Base-by-base conservation (phyloP, 2,329 filamentous ascomycete genomes). In the Alternaria alternata region DNA sequence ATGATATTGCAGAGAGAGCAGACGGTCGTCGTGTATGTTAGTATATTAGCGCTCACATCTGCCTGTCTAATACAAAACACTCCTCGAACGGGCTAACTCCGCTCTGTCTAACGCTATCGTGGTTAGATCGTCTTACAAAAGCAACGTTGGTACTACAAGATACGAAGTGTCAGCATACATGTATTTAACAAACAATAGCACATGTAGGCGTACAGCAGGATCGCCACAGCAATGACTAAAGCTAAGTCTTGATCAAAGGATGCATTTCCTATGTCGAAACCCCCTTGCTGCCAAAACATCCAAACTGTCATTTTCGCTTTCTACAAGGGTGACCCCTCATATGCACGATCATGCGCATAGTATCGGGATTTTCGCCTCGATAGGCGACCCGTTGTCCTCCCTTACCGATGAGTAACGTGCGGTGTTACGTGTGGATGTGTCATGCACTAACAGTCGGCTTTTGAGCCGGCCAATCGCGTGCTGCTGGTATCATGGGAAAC, bases 271-370 rank as follows among this genome's bases (percentile, higher is more conserved):
- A 28, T 11, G 39, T 46, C 14, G 20, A 34, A 24, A 12, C 3
- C 9, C 51, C 18, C 41, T 39, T 36, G 14, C 39, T 18, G 11
- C 16, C 41, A 38, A 30, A 14, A n/a, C 12, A 51, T 12, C 54
- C 20, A 51, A 22, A 16, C 1, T 24, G 11, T 20, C 54, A 34
- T 41, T 16, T 46, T 11, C 28, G 14, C 34, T 24, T 47, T 30
- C 14, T 32, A 32, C 28, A 22, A 54, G 55, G 42, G 51, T 34
- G 32, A 24, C 41, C 49, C 24, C 30, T 32, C 24, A 9, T 38
- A 49, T 46, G 49, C 42, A 53, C 49, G 48, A 54, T 24, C 46
- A 49, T 49, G 20, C 30, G 9, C 22, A 36, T 36, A 38, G 46
- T 22, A 20, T 22, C 42, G 14, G 34, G 24, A 8, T n/a, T 18